Percentiles rank a stretch among this genome's conserved stretches.
phyloP scores from a whole-genome alignment of 345 rosid species.

The Sisymbrium altissimum region DNA sequence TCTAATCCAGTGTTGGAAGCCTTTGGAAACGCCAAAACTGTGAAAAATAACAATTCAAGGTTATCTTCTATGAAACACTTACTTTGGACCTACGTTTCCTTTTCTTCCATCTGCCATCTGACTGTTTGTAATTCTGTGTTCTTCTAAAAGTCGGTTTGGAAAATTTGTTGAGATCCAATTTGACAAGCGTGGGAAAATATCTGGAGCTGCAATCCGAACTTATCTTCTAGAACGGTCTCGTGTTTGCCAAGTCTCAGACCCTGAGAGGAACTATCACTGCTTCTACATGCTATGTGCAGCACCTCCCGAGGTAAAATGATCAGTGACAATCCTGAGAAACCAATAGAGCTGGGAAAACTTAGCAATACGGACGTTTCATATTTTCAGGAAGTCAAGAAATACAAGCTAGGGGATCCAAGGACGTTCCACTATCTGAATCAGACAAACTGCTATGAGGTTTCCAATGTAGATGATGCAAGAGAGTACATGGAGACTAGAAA shows the following conservation, averaged over 20 bases:
- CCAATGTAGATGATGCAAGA: constrained; percentile 67
- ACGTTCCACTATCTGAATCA: constrained; percentile 68
- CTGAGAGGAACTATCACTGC: constrained; percentile 78
- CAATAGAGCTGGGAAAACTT: constrained; percentile 5
- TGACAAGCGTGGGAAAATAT: constrained; percentile 76
- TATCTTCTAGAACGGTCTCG: constrained; percentile 80
- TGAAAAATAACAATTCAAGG: constrained; percentile 92
- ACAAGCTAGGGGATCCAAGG: constrained; percentile 65
- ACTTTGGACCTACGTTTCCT: not conserved
- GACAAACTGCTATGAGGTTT: constrained; percentile 59
- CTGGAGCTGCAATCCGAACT: constrained; percentile 83
- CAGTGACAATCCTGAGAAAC: constrained; percentile 13
- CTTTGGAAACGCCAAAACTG: constrained; percentile 90
- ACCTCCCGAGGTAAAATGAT: constrained; percentile 51
- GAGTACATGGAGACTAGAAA: constrained; percentile 73
- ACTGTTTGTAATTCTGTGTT: not conserved
- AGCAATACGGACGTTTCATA: not conserved
- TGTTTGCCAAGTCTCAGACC: constrained; percentile 76
- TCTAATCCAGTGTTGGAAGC: constrained; percentile 94
- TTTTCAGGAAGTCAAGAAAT: constrained; percentile 59
- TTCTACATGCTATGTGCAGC: constrained; percentile 76
- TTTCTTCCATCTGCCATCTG: not conserved
- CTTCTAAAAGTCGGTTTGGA: constrained; percentile 65
- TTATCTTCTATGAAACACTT: constrained; percentile 8
- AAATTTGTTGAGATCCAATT: constrained; percentile 92